Percentiles rank a stretch among this genome's conserved stretches.
Conservation (phyloP, 805 yeast species). For the Monosporozyma solicola region DNA sequence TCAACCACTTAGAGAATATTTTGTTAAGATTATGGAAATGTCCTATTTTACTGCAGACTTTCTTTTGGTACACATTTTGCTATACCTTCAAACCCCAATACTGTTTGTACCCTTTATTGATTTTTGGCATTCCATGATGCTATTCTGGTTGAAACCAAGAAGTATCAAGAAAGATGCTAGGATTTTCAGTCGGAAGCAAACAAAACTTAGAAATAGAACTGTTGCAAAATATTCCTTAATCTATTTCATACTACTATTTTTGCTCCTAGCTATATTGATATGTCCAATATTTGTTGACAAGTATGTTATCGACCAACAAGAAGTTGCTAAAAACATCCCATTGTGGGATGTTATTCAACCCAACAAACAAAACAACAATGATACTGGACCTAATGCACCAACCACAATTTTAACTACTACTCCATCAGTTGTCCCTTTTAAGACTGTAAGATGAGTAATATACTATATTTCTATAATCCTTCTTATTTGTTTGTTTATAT, state of each 20-base stretch:
- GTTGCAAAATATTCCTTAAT: conserved; percentile 40
- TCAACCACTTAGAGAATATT: conserved; percentile 56
- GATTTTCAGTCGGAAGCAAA: conserved; percentile 34
- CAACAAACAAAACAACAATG: conserved; percentile 49
- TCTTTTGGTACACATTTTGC: conserved; percentile 46
- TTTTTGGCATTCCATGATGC: conserved; percentile 54
- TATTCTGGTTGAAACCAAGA: conserved; percentile 60
- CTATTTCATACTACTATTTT: conserved; percentile 34
- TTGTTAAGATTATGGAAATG: conserved; percentile 57
- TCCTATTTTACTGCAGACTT: conserved; percentile 62
- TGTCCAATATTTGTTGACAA: conserved; percentile 39
- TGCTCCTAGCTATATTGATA: conserved; percentile 35
- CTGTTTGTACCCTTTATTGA: conserved; percentile 56
- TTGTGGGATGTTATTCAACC: conserved; percentile 49
- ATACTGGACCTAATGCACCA: conserved; percentile 55
- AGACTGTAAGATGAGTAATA: conserved; percentile 18
- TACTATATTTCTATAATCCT: background rate
- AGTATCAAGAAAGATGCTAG: conserved; percentile 27
- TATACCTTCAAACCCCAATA: conserved; percentile 52
- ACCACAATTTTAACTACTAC: conserved; percentile 33
- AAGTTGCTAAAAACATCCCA: conserved; percentile 16
- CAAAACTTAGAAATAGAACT: conserved; percentile 33
- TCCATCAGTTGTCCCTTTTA: conserved; percentile 28
- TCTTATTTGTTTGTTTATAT: background rate
- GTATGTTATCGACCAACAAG: conserved; percentile 21